Percentiles rank a stretch among this genome's conserved stretches.
phyloP scores from a whole-genome alignment of 192 early-diverging fungal species.

The Dimargaris cristalligena region DNA sequence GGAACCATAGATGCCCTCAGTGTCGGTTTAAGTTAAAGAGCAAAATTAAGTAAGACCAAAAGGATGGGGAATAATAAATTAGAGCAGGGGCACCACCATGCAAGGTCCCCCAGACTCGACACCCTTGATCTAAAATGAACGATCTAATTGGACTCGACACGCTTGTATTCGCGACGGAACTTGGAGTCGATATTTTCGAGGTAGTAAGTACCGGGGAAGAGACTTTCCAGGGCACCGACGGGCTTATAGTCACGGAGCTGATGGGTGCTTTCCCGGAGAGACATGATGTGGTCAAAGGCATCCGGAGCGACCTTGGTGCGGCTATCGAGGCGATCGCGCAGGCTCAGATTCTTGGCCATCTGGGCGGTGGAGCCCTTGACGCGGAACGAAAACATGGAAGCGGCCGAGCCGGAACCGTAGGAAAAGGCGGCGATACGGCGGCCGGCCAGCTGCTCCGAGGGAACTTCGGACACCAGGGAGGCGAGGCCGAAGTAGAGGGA shows the following conservation, averaged over 20 bases:
- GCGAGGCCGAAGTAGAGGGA: conserved; percentile 60
- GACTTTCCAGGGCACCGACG: conserved; percentile 39
- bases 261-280: conserved; percentile 73
- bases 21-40: too few species aligned
- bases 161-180: conserved; percentile 77
- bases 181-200: conserved; percentile 76
- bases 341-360: conserved; percentile 42
- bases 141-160: conserved; percentile 20
- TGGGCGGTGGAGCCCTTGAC: conserved; percentile 43
- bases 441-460: conserved; percentile 48
- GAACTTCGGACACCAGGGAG: conserved; percentile 57
- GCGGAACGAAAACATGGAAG: conserved; percentile 85
- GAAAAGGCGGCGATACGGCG: conserved; percentile 86
- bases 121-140: too few species aligned
- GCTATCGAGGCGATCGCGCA: conserved; percentile 49
- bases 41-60: too few species aligned
- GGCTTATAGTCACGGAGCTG: conserved; percentile 68
- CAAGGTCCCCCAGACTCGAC: too few species aligned
- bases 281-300: conserved; percentile 65
- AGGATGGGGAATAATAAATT: too few species aligned
- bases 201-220: conserved; percentile 76
- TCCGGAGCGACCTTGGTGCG: conserved; percentile 61
- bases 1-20: too few species aligned
- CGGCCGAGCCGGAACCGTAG: conserved; percentile 91
- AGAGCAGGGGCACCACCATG: too few species aligned